Conservation (phyloP, 306 rosid genomes). For the Cucurbita argyrosperma region DNA sequence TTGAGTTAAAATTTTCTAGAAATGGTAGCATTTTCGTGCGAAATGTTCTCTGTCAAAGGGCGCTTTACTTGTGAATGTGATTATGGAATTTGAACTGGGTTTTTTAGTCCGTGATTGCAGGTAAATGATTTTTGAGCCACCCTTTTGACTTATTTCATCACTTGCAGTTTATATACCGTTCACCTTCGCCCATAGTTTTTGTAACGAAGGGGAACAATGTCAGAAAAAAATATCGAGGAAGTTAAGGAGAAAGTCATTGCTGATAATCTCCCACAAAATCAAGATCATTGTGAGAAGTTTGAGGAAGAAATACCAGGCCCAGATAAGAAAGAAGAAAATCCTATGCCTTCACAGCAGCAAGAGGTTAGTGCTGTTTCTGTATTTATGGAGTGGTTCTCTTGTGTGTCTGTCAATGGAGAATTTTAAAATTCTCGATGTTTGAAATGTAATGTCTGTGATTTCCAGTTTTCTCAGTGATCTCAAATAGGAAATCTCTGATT, state of each 20-base stretch:
- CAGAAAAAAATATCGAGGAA: constrained; percentile 30
- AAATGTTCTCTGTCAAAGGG: not conserved
- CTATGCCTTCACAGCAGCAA: constrained; percentile 58
- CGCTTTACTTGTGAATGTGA: not conserved
- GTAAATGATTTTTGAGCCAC: not conserved
- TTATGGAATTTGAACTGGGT: not conserved
- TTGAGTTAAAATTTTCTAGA: not conserved
- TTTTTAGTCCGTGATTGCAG: constrained; percentile 5
- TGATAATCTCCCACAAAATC: constrained; percentile 24
- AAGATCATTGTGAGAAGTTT: constrained; percentile 25
- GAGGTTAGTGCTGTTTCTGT: constrained; percentile 37
- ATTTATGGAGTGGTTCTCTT: not conserved
- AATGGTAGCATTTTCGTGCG: not conserved
- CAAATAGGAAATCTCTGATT: not conserved
- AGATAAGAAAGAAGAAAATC: constrained; percentile 21
- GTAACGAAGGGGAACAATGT: constrained; percentile 25
- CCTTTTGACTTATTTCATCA: not conserved
- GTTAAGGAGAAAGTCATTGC: constrained; percentile 35
- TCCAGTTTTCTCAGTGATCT: not conserved
- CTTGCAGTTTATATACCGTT: not conserved
- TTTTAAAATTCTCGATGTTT: not conserved
- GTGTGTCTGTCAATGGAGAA: not conserved
- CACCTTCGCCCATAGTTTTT: not conserved
- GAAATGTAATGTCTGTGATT: not conserved
- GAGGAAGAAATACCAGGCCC: constrained; percentile 29